Conservation (phyloP, 2,329 filamentous ascomycete genomes). For the Fusarium sp. region DNA sequence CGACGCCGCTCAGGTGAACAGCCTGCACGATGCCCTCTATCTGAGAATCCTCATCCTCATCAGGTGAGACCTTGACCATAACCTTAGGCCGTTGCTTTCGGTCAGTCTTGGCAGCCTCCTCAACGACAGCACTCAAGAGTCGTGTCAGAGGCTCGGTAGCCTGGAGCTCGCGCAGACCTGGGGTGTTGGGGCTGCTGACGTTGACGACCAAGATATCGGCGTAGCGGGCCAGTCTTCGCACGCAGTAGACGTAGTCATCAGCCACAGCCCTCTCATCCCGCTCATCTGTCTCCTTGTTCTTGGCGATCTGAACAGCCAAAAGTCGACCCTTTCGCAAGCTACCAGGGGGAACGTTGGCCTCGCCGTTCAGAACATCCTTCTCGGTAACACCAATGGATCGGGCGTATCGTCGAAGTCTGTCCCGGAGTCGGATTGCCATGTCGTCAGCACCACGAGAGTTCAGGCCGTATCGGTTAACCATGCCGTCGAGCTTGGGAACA, state of each 20-base stretch:
- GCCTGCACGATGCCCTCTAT: constrained; percentile 88
- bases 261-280: constrained; percentile 81
- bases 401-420: constrained; percentile 80
- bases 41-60: constrained; percentile 86
- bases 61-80: constrained; percentile 98
- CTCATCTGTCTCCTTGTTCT: constrained; percentile 93
- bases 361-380: constrained; percentile 76
- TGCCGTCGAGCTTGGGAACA: constrained; percentile 78
- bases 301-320: constrained; percentile 90
- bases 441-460: constrained; percentile 90
- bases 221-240: constrained; percentile 81
- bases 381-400: constrained; percentile 74
- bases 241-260: constrained; percentile 87
- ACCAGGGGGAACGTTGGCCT: constrained; percentile 80
- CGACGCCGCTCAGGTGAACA: constrained; percentile 82
- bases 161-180: constrained; percentile 86
- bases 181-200: constrained; percentile 95
- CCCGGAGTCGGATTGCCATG: constrained; percentile 79
- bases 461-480: constrained; percentile 96
- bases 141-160: constrained; percentile 81
- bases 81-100: constrained; percentile 73
- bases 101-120: constrained; percentile 72
- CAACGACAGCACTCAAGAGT: constrained; percentile 82
- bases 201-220: constrained; percentile 98
- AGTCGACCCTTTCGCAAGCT: constrained; percentile 77